These are phyloP conservation scores for Beauveria sp. DNA, from an alignment of 2,329 filamentous ascomycete genomes.

Conservation along the genomic window DNA sequence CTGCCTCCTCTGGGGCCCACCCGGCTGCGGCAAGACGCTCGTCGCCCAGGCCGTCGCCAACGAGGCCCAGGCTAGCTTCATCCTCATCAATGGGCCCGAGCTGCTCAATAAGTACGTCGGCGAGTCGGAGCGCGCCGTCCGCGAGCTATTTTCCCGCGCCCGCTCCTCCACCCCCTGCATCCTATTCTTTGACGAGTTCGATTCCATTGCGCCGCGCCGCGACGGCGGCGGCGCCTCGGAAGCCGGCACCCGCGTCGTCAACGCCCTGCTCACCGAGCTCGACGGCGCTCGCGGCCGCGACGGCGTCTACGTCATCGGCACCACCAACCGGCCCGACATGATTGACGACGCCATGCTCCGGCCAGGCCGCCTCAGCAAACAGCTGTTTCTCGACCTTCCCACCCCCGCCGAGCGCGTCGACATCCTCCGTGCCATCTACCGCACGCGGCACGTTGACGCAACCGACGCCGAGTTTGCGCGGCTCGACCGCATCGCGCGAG, in stretches of 20 bases:
- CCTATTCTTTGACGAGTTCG: constrained; percentile 96
- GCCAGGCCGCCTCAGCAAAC: constrained; percentile 78
- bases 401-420: constrained; percentile 71
- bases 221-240: constrained; percentile 65
- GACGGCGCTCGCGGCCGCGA: constrained; percentile 74
- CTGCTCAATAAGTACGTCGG: constrained; percentile 96
- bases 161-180: constrained; percentile 84
- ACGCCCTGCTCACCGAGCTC: constrained; percentile 87
- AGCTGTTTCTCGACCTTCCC: constrained; percentile 85
- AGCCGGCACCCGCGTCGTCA: constrained; percentile 81
- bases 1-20: constrained; percentile 91
- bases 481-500: constrained; percentile 58
- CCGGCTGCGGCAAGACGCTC: constrained; percentile 93
- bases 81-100: constrained; percentile 93
- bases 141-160: constrained; percentile 85
- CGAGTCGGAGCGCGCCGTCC: constrained; percentile 86
- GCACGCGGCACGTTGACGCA: constrained; percentile 30
- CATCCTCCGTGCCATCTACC: constrained; percentile 66
- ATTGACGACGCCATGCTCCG: constrained; percentile 94
- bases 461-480: constrained; percentile 40
- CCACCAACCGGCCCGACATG: constrained; percentile 91
- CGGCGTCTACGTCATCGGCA: constrained; percentile 90
- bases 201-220: constrained; percentile 80
- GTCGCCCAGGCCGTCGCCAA: constrained; percentile 95
- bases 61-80: constrained; percentile 94